Base-by-base conservation (phyloP, 2,329 filamentous ascomycete genomes). In the Nannizziopsis barbatae region DNA sequence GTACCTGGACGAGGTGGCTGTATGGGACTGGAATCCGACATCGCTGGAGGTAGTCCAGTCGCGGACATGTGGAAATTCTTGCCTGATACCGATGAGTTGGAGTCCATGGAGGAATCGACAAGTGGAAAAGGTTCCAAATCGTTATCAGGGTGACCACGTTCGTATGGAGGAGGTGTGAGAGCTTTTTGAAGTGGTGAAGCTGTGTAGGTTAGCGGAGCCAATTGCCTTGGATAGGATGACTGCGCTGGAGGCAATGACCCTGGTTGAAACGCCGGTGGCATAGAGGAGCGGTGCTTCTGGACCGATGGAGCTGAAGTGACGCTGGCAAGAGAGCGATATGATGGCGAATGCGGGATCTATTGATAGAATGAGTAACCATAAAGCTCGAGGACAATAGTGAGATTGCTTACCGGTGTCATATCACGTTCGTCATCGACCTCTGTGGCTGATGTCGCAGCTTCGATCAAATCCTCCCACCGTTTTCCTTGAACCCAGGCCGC, bases 391-490 rank as follows among this genome's bases (percentile, higher is more conserved):
- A 30, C n/a, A 39, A 40, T 20, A 5, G 37, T 18, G 12, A 7
- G 18, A 17, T 10, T 8, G 75, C 81, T 74, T 77, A 93, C 86
- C 61, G 86, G 86, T 63, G 86, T 93, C 63, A 90, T 79, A 66
- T 95, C 89, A 62, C 77, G 71, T 56, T 89, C 88, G 64, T 94
- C 87, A 61, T 92, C 77, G 59, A 83, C 90, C 69, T 94, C 89
- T 2, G 87, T 93, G 22, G 89, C 88, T 53, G 87, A 95, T 30
- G 90, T 88, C 47, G 86, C 90, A 45, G 90, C 90, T 66, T 95
- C 89, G 55, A 96, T 93, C 52, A 96, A 75, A 65, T 96, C 90
- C 66, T 95, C 87, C 92, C 90, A 96, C 59, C 90, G 77, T 70
- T 92, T 94, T 55, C 86, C 88, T 67, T 85, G 80, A 42, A 76